Base-by-base conservation (phyloP, 2,329 filamentous ascomycete genomes). In the Nemania serpens region DNA sequence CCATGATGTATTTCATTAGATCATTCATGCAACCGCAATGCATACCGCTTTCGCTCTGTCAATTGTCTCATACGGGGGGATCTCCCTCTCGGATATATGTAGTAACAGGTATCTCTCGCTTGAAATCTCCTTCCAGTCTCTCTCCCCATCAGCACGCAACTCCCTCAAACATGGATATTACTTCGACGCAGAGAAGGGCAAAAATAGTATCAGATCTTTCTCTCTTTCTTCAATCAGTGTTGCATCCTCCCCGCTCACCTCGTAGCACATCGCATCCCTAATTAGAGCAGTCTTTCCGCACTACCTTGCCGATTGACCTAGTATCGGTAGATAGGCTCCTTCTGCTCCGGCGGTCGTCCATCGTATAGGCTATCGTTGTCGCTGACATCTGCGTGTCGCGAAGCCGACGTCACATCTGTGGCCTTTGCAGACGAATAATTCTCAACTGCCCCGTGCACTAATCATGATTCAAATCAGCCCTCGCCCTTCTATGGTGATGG, bases 281-380 rank as follows among this genome's bases (percentile, higher is more conserved):
- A 34, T 34, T 17, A 49, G n/a, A 41, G 36, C 22, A 12, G 29
- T 43, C 15, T 33, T 17, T 29, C 22, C 11, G 13, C 17, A 20
- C 43, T 41, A 29, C 20, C 18, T 53, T 5, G 11, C 29, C 18
- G 18, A 55, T 48, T 17, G 15, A 46, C 17, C 34, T 67, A 72
- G 56, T 77, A 76, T 45, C 74, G 73, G 58, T 75, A 74, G 33
- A 71, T 69, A 22, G 76, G 74, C 46, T 76, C 72, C 61, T 78
- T 78, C 56, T 68, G 73, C 66, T 75, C 78, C 18, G 73, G 69
- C 15, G 71, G 69, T n/a, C 60, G 42, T 11, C 18, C 58, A 45
- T 77, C 75, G 56, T 81, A 80, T 42, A 79, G 67, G 36, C 78
- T 76, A 37, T 75, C 73, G 39, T 75, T 71, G 3, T 75, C 71